Percentiles rank a stretch among this genome's conserved stretches.
Conservation (phyloP, 257 asterid genomes). For the Solanum tarijense region DNA sequence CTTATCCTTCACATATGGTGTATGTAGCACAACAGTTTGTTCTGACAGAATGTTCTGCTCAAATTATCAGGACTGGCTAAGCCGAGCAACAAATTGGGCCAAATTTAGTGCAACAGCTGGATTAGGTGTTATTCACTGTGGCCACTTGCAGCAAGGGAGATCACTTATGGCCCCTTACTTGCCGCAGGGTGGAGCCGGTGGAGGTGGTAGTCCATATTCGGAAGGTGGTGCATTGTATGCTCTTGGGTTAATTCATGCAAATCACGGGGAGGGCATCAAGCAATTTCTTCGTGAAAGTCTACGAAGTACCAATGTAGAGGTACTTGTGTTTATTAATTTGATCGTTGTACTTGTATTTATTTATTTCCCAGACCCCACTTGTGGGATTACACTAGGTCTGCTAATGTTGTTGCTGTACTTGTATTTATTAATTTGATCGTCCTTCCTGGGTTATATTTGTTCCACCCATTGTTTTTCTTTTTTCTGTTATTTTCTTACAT, state of each 20-base stretch:
- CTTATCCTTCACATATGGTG: neutral
- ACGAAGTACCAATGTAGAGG: slow-evolving; percentile 80
- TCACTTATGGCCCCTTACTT: slow-evolving; percentile 96
- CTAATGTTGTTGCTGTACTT: neutral
- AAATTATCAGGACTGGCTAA: slow-evolving; percentile 77
- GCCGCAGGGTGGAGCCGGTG: slow-evolving; percentile 92
- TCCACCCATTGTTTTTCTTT: neutral
- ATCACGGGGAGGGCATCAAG: slow-evolving; percentile 95
- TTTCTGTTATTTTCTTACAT: neutral
- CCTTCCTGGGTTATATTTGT: neutral
- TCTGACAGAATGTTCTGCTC: neutral
- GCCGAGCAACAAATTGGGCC: slow-evolving; percentile 98
- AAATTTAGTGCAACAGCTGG: slow-evolving; percentile 98
- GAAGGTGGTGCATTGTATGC: slow-evolving; percentile 99
- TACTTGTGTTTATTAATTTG: slow-evolving; percentile 1
- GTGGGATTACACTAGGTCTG: neutral
- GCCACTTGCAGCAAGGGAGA: slow-evolving; percentile 95
- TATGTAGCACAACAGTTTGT: neutral
- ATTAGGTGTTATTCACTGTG: slow-evolving; percentile 91
- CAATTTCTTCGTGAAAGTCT: slow-evolving; percentile 88
- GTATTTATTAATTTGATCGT: neutral
- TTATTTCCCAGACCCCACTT: neutral
- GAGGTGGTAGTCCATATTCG: slow-evolving; percentile 91
- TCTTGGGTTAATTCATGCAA: slow-evolving; percentile 92
- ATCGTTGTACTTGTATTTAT: neutral